Evolutionary conservation across 164 flowering plant genomes (phyloP), one percentile per base, ranked within the genome.

Genomic region (Sedum album): DNA sequence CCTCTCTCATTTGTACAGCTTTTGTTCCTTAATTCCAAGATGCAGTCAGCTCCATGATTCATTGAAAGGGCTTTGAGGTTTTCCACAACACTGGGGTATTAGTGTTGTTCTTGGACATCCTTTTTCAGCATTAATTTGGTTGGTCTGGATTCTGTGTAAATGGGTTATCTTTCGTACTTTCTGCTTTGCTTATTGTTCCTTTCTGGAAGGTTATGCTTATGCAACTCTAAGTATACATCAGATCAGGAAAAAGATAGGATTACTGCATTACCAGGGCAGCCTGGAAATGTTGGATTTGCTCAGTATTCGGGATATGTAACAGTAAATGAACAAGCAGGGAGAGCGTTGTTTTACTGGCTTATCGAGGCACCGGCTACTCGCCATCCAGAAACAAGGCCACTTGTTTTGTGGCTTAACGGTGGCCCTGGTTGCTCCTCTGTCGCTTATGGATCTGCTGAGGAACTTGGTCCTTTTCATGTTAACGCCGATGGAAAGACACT

Each of bases 341-440:
- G 96, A 69, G 95, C 96, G 51, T 77, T 94, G 81, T 94, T 94
- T 80, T 94, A 94, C 79, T 94, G 96, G 96, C 73, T 91, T 70
- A 72, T 80, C 35, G 96, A 94, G 88, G 69, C 98, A 11, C 86
- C 93, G n/a, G 51, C 73, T n/a, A 73, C 66, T 62, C 79, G 83
- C 11, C 65, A 20, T 14, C 77, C 91, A 20, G 79, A 78, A 65
- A 77, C 89, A 18, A 86, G 84, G 67, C 97, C 97, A 20, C 90
- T 94, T 0, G 82, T 94, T 11, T 62, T 94, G 80, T 94, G 98
- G 98, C 91, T 94, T 60, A 94, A 87, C 78, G 98, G 98, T 25
- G 98, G 98, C 26, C 98, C 97, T 65, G 98, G 98, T 48, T 94
- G 98, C 74, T 91, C 97, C 20, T 94, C 97, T 55, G 79, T 94